phyloP scores from a whole-genome alignment of 78 protist genomes.

The Cavenderia fasciculata region DNA sequence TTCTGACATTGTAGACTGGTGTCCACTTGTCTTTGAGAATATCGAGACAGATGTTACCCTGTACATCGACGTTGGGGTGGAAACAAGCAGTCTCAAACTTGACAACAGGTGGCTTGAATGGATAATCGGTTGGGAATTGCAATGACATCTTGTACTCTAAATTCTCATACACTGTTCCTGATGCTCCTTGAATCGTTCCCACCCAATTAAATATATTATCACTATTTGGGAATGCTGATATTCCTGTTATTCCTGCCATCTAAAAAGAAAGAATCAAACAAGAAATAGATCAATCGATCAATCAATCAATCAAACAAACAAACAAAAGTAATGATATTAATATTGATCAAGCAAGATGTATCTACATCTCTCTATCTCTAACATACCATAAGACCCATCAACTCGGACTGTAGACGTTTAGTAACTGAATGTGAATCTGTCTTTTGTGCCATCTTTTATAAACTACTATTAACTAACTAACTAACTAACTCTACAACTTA shows the following conservation, averaged over 20 bases:
- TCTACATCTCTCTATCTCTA: neutral
- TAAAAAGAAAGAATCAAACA: neutral
- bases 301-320: neutral
- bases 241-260: constrained; percentile 66
- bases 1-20: constrained; percentile 89
- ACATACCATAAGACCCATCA: constrained; percentile 74
- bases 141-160: constrained; percentile 84
- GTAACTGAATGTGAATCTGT: constrained; percentile 59
- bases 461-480: no score
- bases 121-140: constrained; percentile 87
- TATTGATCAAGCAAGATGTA: neutral
- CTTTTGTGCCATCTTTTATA: constrained; percentile 3
- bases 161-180: constrained; percentile 92
- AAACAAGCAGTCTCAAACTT: constrained; percentile 90
- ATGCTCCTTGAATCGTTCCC: constrained; percentile 86
- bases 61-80: constrained; percentile 94
- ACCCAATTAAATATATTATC: constrained; percentile 92
- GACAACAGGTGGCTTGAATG: constrained; percentile 93
- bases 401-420: constrained; percentile 73
- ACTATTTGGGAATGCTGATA: constrained; percentile 86
- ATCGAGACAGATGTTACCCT: constrained; percentile 95
- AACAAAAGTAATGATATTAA: no score
- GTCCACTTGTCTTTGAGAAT: constrained; percentile 96
- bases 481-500: no score
- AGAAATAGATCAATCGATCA: neutral